Base-by-base conservation (phyloP, 805 yeast species). In the Scheffersomyces coipomensis region DNA sequence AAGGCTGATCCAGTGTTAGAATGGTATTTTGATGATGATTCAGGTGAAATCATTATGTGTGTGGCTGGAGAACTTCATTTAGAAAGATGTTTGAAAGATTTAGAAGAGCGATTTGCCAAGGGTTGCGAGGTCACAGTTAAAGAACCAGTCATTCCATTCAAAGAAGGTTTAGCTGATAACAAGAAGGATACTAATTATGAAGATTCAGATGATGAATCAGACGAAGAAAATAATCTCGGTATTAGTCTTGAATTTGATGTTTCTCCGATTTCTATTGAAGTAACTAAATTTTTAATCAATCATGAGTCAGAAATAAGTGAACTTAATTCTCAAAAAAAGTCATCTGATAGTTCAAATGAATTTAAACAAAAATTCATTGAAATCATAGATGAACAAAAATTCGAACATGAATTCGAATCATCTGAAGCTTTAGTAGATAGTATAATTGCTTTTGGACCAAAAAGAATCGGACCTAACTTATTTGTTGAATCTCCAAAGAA, bases 41-140 rank as follows among this genome's bases (percentile, higher is more conserved):
- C 83, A 7, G 99, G 99, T 41, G 99, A 93, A 62, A 86, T 87
- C 49, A 89, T 93, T 47, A 69, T 93, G 50, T 88, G 95, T 33
- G 90, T 96, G 8, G 97, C 99, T 8, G 99, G 99, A 35, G 99
- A 93, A 62, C 71, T 93, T 46, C 99, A 93, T 68, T 70, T 93
- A 30, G 99, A 93, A 55, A 77, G 99, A 55, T 93, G 99, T 62
- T 61, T 93, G 48, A 89, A 88, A 54, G 99, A 93, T 64, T 66
- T 93, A 53, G 80, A 77, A 39, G 96, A 88, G 52, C 72, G 98
- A 49, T 93, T 89, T 73, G 97, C 98, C 0, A 65, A 62, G 37
- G 89, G 90, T 10, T 79, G 89, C 49, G 97, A 88, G 36, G 81
- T 93, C 9, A 78, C 85, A 3, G 79, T 83, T 23, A 91, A 96